Evolutionary conservation across 768 basidiomycete species (phyloP).

Genomic region (Asterophora lycoperdoides): DNA sequence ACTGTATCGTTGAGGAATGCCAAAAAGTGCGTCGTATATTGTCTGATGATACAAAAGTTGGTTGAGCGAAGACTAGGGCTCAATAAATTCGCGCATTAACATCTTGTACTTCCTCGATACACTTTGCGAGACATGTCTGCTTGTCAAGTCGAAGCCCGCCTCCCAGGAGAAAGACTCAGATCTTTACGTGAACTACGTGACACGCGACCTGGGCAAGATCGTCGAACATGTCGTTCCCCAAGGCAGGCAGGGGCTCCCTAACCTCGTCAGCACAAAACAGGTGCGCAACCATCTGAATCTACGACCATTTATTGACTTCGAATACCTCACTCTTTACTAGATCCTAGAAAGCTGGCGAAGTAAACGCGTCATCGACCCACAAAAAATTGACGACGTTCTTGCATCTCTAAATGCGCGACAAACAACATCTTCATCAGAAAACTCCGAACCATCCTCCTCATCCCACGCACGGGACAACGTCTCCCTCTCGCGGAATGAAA

Average conservation of each 20-base stretch:
- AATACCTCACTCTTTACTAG: conserved; percentile 32
- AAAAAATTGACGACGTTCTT: conserved; percentile 70
- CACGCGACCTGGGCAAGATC: conserved; percentile 73
- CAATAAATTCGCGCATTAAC: conserved; percentile 90
- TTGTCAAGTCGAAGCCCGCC: conserved; percentile 56
- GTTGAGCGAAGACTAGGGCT: conserved; percentile 46
- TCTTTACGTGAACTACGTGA: conserved; percentile 74
- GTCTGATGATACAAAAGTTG: neutral
- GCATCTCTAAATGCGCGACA: conserved; percentile 47
- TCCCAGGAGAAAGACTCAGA: conserved; percentile 39
- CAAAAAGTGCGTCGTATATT: conserved; percentile 56
- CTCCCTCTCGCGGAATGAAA: conserved; percentile 57
- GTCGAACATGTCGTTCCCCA: conserved; percentile 85
- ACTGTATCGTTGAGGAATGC: conserved; percentile 87
- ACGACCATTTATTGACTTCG: neutral
- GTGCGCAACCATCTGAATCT: conserved; percentile 33
- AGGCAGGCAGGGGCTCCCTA: conserved; percentile 82
- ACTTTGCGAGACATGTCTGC: conserved; percentile 73
- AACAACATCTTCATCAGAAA: conserved; percentile 10
- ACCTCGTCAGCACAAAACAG: conserved; percentile 84
- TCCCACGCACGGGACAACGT: conserved; percentile 15
- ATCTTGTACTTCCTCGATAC: conserved; percentile 89
- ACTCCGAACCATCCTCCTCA: conserved; percentile 10
- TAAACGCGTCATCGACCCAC: conserved; percentile 79
- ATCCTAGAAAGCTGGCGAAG: conserved; percentile 90